Percentiles rank a stretch among this genome's conserved stretches.
Conservation (phyloP, 495 filamentous ascomycete species). For the Podospora pseudoanserina region DNA sequence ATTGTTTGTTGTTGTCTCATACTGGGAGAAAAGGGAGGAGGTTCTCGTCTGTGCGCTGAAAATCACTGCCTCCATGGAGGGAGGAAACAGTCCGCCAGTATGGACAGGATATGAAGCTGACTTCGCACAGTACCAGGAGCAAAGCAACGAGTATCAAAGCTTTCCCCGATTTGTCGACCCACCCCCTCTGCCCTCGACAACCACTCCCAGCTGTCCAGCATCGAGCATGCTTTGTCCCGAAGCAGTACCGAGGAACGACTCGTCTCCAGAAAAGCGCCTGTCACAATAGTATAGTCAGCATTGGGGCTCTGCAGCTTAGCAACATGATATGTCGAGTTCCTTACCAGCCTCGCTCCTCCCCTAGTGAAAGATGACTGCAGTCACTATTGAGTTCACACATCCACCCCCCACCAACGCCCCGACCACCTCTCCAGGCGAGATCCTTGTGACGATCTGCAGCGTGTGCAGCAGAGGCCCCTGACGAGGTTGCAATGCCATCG, state of each 20-base stretch:
- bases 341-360: constrained; percentile 88
- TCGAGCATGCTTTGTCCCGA: constrained; percentile 23
- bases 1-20: not conserved
- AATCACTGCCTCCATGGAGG: not conserved
- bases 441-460: constrained; percentile 31
- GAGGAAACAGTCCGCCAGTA: not conserved
- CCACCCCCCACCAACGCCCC: constrained; percentile 80
- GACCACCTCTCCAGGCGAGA: constrained; percentile 56
- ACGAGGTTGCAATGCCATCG: not conserved
- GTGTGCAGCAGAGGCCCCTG: constrained; percentile 27
- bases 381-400: constrained; percentile 73
- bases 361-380: constrained; percentile 67
- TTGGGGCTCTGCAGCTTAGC: not conserved
- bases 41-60: constrained; percentile 8
- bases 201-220: constrained; percentile 36
- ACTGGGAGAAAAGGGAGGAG: constrained; percentile 9
- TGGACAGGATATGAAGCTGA: not conserved
- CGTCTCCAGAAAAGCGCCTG: constrained; percentile 75
- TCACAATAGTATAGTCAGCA: constrained; percentile 2
- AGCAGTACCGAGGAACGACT: constrained; percentile 51
- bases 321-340: constrained; percentile 24
- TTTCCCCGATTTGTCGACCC: constrained; percentile 13
- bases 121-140: constrained; percentile 3
- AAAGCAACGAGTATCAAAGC: constrained; percentile 6
- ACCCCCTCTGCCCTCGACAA: constrained; percentile 25